A percentile compares a stretch with the other conserved stretches of the same genome.
Evolutionary conservation across 371 early-diverging fungal species (phyloP).

Genomic region (Chytridium lagenaria): DNA sequence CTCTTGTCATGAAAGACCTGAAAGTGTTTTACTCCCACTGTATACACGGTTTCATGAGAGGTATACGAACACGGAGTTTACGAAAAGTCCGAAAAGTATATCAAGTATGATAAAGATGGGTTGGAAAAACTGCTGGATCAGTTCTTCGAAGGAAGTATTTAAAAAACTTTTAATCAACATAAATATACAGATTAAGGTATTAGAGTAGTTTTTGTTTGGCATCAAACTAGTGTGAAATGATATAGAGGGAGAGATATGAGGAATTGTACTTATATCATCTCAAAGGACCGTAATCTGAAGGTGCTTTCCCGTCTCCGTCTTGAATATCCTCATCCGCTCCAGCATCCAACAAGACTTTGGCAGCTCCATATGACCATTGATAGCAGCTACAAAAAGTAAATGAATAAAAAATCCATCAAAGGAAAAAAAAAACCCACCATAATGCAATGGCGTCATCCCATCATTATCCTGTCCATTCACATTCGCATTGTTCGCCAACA

Average conservation of each 20-base stretch:
- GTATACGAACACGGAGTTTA: conserved; percentile 70
- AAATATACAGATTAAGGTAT: not conserved
- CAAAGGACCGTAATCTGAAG: not conserved
- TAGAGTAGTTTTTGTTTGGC: too few species aligned
- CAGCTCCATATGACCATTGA: conserved; percentile 31
- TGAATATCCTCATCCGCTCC: conserved; percentile 19
- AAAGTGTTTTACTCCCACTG: conserved; percentile 78
- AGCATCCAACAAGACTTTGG: conserved; percentile 3
- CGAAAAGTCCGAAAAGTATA: conserved; percentile 82
- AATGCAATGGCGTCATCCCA: conserved; percentile 47
- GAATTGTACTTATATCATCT: too few species aligned
- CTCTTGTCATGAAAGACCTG: conserved; percentile 74
- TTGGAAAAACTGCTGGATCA: conserved; percentile 71
- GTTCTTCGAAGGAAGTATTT: conserved; percentile 61
- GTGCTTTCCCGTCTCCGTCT: conserved; percentile 14
- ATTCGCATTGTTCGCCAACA: conserved; percentile 23
- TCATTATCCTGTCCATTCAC: conserved; percentile 32
- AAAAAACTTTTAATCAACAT: not conserved
- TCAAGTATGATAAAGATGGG: conserved; percentile 74
- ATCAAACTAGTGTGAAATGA: too few species aligned
- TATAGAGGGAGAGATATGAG: too few species aligned
- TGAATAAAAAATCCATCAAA: not conserved
- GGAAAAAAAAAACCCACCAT: conserved; percentile 27
- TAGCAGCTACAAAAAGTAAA: conserved; percentile 21
- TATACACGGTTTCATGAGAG: conserved; percentile 75